Evolutionary conservation across 2,329 filamentous ascomycete species (phyloP).

Genomic region (Pyrenophora teres): DNA sequence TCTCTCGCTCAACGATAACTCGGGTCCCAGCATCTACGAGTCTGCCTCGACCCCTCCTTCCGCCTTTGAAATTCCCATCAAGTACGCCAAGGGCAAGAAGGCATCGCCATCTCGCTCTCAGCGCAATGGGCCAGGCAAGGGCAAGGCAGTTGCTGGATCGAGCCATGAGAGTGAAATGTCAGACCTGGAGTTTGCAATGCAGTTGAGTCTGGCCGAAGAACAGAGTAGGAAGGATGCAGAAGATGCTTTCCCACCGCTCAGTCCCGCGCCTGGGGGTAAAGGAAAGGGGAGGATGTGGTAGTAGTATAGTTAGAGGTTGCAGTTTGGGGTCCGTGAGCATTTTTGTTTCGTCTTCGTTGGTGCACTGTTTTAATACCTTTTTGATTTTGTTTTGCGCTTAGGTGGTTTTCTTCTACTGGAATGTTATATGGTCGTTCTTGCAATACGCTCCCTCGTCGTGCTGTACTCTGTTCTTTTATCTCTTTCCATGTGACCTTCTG

Average conservation of each 20-base stretch:
- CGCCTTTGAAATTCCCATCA: slow-evolving; percentile 53
- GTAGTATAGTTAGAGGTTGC: not conserved
- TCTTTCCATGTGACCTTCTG: too few species aligned
- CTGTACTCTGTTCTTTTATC: too few species aligned
- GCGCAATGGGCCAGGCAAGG: slow-evolving; percentile 33
- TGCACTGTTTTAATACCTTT: not conserved
- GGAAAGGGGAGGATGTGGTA: slow-evolving; percentile 38
- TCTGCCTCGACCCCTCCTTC: slow-evolving; percentile 15
- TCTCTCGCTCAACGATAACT: slow-evolving; percentile 49
- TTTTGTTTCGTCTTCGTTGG: not conserved
- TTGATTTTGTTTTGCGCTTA: not conserved
- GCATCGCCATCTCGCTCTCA: slow-evolving; percentile 27
- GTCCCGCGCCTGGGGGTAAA: slow-evolving; percentile 26
- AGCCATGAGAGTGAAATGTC: slow-evolving; percentile 54
- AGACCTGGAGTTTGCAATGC: slow-evolving; percentile 66
- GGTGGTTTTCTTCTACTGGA: not conserved
- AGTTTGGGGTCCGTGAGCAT: not conserved
- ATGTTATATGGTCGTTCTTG: not conserved
- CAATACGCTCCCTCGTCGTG: too few species aligned
- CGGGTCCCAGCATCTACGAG: slow-evolving; percentile 18
- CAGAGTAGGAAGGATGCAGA: slow-evolving; percentile 51
- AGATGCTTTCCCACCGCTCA: slow-evolving; percentile 38
- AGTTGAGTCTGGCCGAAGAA: slow-evolving; percentile 65
- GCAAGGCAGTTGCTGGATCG: slow-evolving; percentile 40
- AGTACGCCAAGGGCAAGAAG: slow-evolving; percentile 49